Base-by-base conservation (phyloP, 2,329 filamentous ascomycete genomes). In the Botrytis aclada region DNA sequence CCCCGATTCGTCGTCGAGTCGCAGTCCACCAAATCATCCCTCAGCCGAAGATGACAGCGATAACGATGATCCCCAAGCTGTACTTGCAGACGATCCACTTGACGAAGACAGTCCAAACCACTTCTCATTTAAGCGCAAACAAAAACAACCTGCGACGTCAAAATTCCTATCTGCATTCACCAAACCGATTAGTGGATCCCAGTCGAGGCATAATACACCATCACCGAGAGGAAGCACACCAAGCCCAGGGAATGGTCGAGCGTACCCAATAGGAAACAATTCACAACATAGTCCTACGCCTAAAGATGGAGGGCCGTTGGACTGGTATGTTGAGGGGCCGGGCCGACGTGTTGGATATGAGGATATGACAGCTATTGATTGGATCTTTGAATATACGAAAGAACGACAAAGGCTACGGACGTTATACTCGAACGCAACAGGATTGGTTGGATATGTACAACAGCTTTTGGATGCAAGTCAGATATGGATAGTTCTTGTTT, bases 301-400 rank as follows among this genome's bases (percentile, higher is more conserved):
- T 32, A 88, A 89, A 75, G 85, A 88, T 77, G 84, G 83, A 70
- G 79, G 81, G 43, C 82, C 86, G 6, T 81, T 86, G 63, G 95
- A 98, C 82, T 98, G 95, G 95, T 93, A 97, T 80, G 87, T 92
- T 65, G 95, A 98, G 82, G 94, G 94, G 0, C 94, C 93, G 0
- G 95, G 95, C 1, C 89, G 94, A 70, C 89, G 96, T 80, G 95
- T 98, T 54, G 95, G 93, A 71, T 99, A 99, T 84, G 95, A 98
- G 80, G 93, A 99, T 83, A 86, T 98, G 81, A 98, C 95, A 25
- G 95, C 96, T 73, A 99, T 99, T 81, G 96, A 99, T 84, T 99
- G 96, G 96, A 98, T 98, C 80, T 98, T 97, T 79, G 96, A 99
- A 82, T 97, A 98, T 81, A 96, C 93, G 70, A 98, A 98, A 82